Evolutionary conservation across 495 filamentous ascomycete species (phyloP), one percentile per base, ranked within the genome.

Genomic region (Penicillium cosmopolitanum): DNA sequence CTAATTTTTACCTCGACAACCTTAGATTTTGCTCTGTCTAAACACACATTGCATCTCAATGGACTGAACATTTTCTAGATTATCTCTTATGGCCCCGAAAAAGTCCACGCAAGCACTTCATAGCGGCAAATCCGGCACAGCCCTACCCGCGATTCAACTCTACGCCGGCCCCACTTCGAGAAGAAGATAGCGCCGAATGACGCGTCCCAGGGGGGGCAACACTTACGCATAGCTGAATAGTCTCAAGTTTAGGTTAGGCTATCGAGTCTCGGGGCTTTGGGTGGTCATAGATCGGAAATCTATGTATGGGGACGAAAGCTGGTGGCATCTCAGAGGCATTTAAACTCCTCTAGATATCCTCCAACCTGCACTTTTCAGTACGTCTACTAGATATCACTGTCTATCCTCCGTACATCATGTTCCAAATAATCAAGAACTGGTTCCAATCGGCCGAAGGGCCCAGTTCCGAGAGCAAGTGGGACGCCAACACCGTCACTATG

Each of bases 401-500:
- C 36, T 38, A 12, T 35, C 16, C 36, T 2, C 44, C 10, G 36
- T 16, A 36, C 43, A 54, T 21, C 51, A 59, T 60, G 51, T 60
- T 60, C 43, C 43, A 48, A 18, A 19, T 19, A 5, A 51, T 60
- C 21, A 50, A 54, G 18, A 55, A 16, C 35, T 60, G 57, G 51
- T 55, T 60, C 44, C 51, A 54, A 43, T 19, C 33, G 15, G 44
- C 43, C 46, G 42, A 55, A n/a, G 33, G 25, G 51, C 34, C 57
- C 52, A 16, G 21, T 15, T 21, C 15, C 46, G 57, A 60, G 51
- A 55, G 33, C 21, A 50, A 55, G 34, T 60, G 57, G 51, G 35
- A 60, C 51, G 51, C 34, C 31, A 60, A 60, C 16, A 50, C 57
- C 16, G 28, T 59, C 21, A 50, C 57, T 42, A 54, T 60, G 51